Percentiles rank a stretch among this genome's conserved stretches.
Evolutionary conservation across 2,329 filamentous ascomycete genomes (phyloP).

Genomic region (Coniochaeta prunicola): DNA sequence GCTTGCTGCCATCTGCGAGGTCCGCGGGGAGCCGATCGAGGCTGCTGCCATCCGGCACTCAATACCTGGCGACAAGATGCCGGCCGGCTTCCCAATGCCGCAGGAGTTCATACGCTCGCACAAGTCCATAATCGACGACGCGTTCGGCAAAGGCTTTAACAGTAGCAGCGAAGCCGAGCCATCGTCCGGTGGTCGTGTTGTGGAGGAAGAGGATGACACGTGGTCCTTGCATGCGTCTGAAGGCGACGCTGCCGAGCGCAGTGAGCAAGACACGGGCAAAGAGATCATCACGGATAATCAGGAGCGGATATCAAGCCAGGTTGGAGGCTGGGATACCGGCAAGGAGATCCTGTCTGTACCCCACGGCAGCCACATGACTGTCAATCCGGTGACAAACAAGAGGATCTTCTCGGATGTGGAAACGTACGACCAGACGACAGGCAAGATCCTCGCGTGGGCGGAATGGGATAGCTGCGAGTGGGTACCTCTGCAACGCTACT

Average conservation of each 20-base stretch:
- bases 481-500: not conserved
- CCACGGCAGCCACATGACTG: not conserved
- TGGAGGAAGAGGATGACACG: not conserved
- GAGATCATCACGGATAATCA: not conserved
- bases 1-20: slow-evolving; percentile 1
- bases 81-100: not conserved
- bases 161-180: not conserved
- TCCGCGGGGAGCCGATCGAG: slow-evolving; percentile 1
- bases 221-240: not conserved
- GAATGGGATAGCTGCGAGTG: slow-evolving; percentile 1
- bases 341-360: slow-evolving; percentile 2
- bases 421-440: not conserved
- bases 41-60: not conserved
- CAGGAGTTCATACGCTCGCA: not conserved
- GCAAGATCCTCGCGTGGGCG: not conserved
- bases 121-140: not conserved
- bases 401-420: not conserved
- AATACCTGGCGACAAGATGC: not conserved
- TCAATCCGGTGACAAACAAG: not conserved
- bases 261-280: not conserved
- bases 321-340: slow-evolving; percentile 1
- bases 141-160: not conserved
- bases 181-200: not conserved
- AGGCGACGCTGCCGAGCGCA: not conserved
- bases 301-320: not conserved